Evolutionary conservation across 371 early-diverging fungal genomes (phyloP).

Genomic region (Choanephora cucurbitarum): DNA sequence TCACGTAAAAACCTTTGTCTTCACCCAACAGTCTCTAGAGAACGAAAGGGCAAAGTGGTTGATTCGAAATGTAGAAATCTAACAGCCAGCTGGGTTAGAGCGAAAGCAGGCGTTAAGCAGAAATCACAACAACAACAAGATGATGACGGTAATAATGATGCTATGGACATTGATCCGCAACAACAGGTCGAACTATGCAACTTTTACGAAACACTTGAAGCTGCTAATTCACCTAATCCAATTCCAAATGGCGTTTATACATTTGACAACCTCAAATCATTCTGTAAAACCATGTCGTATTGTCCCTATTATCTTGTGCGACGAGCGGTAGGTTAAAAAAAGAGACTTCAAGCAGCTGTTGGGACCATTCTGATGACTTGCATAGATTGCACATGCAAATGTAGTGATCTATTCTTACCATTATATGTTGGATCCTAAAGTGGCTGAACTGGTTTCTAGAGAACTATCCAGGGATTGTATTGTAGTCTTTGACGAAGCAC

Average conservation of each 20-base stretch:
- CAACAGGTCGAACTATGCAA: constrained; percentile 68
- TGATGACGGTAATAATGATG: too few relatives aligned
- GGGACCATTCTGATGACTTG: background rate
- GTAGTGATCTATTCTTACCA: constrained; percentile 99
- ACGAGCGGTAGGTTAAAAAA: constrained; percentile 62
- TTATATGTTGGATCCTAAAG: constrained; percentile 99
- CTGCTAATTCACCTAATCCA: constrained; percentile 65
- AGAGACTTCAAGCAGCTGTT: background rate
- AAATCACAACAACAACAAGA: constrained; percentile 29
- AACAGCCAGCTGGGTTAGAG: constrained; percentile 95
- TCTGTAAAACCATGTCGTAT: constrained; percentile 69
- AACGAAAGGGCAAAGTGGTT: constrained; percentile 84
- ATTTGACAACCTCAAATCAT: constrained; percentile 89
- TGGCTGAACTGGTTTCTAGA: constrained; percentile 95
- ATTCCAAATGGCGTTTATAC: constrained; percentile 96
- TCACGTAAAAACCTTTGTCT: constrained; percentile 96
- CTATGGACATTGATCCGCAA: constrained; percentile 38
- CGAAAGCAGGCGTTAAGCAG: constrained; percentile 56
- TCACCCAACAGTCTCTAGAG: constrained; percentile 83
- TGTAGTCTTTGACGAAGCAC: constrained; percentile 99
- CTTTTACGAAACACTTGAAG: constrained; percentile 82
- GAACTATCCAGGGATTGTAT: constrained; percentile 95
- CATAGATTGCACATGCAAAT: constrained; percentile 85
- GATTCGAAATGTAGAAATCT: constrained; percentile 91
- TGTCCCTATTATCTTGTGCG: constrained; percentile 98